These are phyloP conservation scores for Camelina sativa DNA, from an alignment of 345 rosid species.

Conservation along the genomic window DNA sequence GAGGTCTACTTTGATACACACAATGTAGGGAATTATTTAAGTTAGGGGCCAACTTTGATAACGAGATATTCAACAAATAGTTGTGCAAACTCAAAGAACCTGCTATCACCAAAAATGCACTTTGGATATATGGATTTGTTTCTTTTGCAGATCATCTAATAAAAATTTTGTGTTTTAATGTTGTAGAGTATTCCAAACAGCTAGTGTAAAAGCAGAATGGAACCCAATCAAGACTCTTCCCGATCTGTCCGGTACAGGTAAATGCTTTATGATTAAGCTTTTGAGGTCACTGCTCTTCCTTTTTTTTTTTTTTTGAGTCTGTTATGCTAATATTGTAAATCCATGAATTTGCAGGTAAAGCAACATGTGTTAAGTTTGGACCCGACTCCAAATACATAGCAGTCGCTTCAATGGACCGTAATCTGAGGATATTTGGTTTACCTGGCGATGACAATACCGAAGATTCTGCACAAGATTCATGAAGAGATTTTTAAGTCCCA, in stretches of 20 bases:
- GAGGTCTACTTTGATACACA: slow-evolving; percentile 17
- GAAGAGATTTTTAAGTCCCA: slow-evolving; percentile 19
- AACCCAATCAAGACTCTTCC: slow-evolving; percentile 82
- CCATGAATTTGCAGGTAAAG: slow-evolving; percentile 59
- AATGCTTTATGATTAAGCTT: slow-evolving; percentile 1
- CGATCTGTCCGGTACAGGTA: slow-evolving; percentile 96
- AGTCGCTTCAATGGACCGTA: slow-evolving; percentile 97
- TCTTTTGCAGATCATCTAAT: slow-evolving; percentile 8
- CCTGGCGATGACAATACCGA: slow-evolving; percentile 52
- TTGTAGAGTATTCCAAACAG: slow-evolving; percentile 83
- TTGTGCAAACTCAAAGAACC: slow-evolving; percentile 11
- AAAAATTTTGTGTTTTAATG: background rate
- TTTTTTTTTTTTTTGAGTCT: slow-evolving; percentile 1
- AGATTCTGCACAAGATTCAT: slow-evolving; percentile 52
- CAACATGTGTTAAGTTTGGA: slow-evolving; percentile 78
- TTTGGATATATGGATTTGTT: slow-evolving; percentile 5
- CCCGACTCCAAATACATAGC: slow-evolving; percentile 79
- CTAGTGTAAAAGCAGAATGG: slow-evolving; percentile 95
- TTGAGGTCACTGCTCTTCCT: background rate
- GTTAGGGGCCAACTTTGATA: background rate
- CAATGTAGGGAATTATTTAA: background rate
- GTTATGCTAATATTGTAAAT: slow-evolving; percentile 1
- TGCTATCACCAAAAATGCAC: background rate
- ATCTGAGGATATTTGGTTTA: slow-evolving; percentile 81
- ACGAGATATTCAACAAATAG: background rate